Percentiles rank a stretch among this genome's conserved stretches.
phyloP scores from a whole-genome alignment of 2,329 filamentous ascomycete genomes.

The Graphilbum ipis-grandicollis region DNA sequence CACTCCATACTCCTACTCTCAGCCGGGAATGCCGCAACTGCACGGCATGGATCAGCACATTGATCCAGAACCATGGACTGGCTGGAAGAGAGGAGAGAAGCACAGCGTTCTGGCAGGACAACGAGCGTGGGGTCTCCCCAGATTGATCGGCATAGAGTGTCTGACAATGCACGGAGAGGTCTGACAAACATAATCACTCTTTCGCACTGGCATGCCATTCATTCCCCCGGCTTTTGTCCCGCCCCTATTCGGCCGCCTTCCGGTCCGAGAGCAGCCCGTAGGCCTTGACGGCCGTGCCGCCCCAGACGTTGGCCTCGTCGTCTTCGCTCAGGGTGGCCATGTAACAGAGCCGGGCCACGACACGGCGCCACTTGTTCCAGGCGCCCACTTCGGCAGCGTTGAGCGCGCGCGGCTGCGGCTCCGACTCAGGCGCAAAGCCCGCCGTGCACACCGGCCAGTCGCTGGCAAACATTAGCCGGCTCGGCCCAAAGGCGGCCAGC shows the following conservation, averaged over 20 bases:
- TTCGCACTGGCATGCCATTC: no score
- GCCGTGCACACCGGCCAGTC: conserved; percentile 89
- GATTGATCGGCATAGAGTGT: no score
- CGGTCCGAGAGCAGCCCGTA: conserved; percentile 32
- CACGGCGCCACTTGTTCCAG: conserved; percentile 58
- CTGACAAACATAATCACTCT: no score
- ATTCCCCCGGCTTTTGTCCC: no score
- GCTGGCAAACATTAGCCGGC: conserved; percentile 72
- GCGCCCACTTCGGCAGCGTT: conserved; percentile 29
- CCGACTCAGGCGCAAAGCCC: conserved; percentile 18
- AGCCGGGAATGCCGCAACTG: no score
- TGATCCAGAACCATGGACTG: no score
- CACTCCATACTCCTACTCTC: no score
- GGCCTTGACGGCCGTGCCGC: conserved; percentile 51
- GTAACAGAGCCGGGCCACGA: conserved; percentile 52
- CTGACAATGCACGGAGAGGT: no score
- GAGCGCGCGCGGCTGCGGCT: background rate
- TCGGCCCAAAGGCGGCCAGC: conserved; percentile 53
- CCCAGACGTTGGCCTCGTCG: conserved; percentile 53
- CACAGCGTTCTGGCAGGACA: no score
- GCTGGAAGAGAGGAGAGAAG: no score
- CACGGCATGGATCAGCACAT: no score
- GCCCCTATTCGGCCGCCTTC: background rate
- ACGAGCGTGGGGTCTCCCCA: no score
- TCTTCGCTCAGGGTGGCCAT: conserved; percentile 42